A percentile compares a stretch with the other conserved stretches of the same genome.
Evolutionary conservation across 352 stramenopile genomes (phyloP).

Genomic region (Pythium oligandrum): DNA sequence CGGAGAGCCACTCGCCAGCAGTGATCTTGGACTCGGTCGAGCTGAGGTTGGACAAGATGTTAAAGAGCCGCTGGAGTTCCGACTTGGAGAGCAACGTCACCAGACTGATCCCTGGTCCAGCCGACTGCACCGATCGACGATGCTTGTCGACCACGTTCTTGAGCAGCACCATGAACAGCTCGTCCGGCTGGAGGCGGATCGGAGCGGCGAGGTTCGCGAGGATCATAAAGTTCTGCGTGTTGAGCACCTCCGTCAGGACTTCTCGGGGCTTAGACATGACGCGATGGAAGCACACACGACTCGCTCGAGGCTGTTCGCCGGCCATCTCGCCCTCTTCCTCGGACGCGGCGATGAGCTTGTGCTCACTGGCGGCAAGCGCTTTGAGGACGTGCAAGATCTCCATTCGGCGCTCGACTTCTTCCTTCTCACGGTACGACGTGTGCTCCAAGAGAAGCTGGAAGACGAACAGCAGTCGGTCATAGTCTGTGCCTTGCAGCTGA

Average conservation of each 20-base stretch:
- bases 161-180: constrained; percentile 69
- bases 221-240: constrained; percentile 39
- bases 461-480: constrained; percentile 68
- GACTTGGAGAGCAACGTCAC: constrained; percentile 10
- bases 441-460: constrained; percentile 65
- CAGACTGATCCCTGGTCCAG: neutral
- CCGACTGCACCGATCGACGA: neutral
- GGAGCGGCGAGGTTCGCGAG: constrained; percentile 44
- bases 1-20: constrained; percentile 22
- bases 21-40: constrained; percentile 20
- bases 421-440: constrained; percentile 42
- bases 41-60: constrained; percentile 18
- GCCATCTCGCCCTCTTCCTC: neutral
- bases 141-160: constrained; percentile 52
- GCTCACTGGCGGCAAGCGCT: constrained; percentile 14
- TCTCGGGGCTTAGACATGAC: constrained; percentile 55
- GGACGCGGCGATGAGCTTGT: constrained; percentile 1
- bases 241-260: constrained; percentile 43
- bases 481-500: constrained; percentile 50
- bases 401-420: constrained; percentile 58
- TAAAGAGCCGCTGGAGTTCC: constrained; percentile 20
- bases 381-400: constrained; percentile 58
- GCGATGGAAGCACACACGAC: constrained; percentile 56
- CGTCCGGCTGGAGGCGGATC: constrained; percentile 57
- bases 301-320: neutral